Base-by-base conservation (phyloP, 768 basidiomycete genomes). In the Cyclocybe aegerita region DNA sequence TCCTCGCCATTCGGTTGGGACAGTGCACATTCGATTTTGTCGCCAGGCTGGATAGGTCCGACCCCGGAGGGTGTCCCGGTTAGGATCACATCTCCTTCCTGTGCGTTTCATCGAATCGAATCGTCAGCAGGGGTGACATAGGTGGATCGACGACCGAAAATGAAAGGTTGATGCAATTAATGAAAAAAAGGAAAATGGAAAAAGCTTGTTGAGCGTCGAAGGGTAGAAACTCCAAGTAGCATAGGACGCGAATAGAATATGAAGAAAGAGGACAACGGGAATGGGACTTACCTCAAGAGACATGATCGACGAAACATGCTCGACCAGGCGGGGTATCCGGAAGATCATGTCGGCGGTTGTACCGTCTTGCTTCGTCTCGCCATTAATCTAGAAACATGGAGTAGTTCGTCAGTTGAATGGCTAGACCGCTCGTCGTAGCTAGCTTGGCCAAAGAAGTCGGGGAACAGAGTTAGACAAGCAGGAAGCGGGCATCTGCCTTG, bases 241-340 rank as follows among this genome's bases (percentile, higher is more conserved):
- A 42, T 23, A 11, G 17, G 16, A 16, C 40, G 9, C 11, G 11
- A 23, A 42, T 15, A 15, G 11, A 23, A 42, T 7, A 7, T 37
- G 40, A n/a, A 23, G 23, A 7, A 42, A 23, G 44, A 23, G n/a
- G n/a, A 17, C n/a, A n/a, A n/a, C n/a, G 17, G 9, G 4, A 16
- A 37, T 1, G 12, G 3, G 23, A 60, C 74, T 41, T 11, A 89
- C 94, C 79, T 97, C 93, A n/a, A 99, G 78, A 0, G 88, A 86
- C 94, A 98, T 97, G 68, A 99, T 95, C 4, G 92, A 90, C 2
- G 94, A 96, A 48, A 96, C 79, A 62, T 96, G 94, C 56, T 89
- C 83, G 55, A 98, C 88, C 43, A 98, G 77, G 15, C 82, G 77
- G 1, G 94, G 93, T 34, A 98, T 93, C 30, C 77, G 79, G 75